phyloP scores from a whole-genome alignment of 192 early-diverging fungal genomes.

The Podila horticola region DNA sequence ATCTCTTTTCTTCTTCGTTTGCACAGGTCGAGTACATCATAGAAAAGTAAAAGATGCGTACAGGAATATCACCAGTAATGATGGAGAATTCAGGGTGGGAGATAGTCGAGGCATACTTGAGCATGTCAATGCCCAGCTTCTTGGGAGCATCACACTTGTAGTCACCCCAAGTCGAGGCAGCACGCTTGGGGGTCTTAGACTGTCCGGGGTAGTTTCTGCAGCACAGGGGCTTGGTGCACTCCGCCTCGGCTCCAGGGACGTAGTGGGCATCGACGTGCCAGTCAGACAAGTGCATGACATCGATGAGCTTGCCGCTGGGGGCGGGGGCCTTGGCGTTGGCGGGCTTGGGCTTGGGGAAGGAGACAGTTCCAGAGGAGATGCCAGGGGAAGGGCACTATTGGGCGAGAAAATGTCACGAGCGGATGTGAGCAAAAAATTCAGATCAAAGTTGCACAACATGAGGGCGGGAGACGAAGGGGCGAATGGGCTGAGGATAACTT shows the following conservation, averaged over 20 bases:
- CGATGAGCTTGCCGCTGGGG: constrained; percentile 39
- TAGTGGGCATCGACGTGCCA: constrained; percentile 25
- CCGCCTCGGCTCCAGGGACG: background rate
- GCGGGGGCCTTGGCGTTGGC: constrained; percentile 15
- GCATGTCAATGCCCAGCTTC: constrained; percentile 4
- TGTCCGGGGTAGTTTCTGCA: constrained; percentile 6
- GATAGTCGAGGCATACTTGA: background rate
- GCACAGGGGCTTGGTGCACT: constrained; percentile 7
- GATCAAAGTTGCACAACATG: too few species aligned
- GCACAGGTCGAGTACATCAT: background rate
- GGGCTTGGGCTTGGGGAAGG: constrained; percentile 59
- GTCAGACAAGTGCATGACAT: constrained; percentile 61
- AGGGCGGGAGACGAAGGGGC: background rate
- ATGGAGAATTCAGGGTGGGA: constrained; percentile 1
- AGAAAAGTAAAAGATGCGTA: background rate
- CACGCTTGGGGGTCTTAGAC: constrained; percentile 2
- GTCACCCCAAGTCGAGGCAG: constrained; percentile 37
- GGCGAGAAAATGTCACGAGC: background rate
- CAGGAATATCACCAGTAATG: constrained; percentile 13
- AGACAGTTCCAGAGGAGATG: constrained; percentile 32
- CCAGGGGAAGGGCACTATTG: constrained; percentile 53
- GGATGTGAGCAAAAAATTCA: background rate
- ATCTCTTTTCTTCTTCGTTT: background rate
- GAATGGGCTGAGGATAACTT: constrained; percentile 8
- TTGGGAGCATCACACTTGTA: constrained; percentile 27